Percentiles rank a stretch among this genome's conserved stretches.
These are phyloP conservation scores for Punctularia strigosozonata DNA, from an alignment of 768 basidiomycete genomes.

Conservation along the genomic window DNA sequence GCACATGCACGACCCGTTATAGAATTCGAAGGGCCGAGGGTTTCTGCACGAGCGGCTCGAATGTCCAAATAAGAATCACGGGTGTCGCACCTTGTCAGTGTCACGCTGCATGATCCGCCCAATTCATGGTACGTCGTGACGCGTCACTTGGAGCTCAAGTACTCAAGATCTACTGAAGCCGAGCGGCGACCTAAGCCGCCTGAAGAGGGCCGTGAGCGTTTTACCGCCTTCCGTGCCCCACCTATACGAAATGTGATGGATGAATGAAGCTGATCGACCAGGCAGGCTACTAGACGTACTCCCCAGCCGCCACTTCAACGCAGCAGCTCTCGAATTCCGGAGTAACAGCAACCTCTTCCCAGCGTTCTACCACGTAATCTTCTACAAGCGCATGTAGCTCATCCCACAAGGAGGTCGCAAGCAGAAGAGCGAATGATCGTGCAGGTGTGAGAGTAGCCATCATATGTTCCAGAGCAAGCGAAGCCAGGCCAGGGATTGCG, in stretches of 20 bases:
- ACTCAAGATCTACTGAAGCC: too few relatives aligned
- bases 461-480: slow-evolving; percentile 62
- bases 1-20: too few relatives aligned
- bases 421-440: slow-evolving; percentile 54
- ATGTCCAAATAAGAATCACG: too few relatives aligned
- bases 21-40: too few relatives aligned
- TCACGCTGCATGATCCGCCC: too few relatives aligned
- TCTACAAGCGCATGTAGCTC: slow-evolving; percentile 50
- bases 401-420: slow-evolving; percentile 59
- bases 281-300: slow-evolving; percentile 30
- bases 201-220: slow-evolving; percentile 54
- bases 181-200: slow-evolving; percentile 59
- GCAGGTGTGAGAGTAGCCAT: slow-evolving; percentile 56
- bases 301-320: slow-evolving; percentile 61
- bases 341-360: slow-evolving; percentile 55
- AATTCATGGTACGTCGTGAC: too few relatives aligned
- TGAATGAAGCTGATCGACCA: slow-evolving; percentile 1
- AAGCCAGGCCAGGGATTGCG: slow-evolving; percentile 50
- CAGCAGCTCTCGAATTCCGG: slow-evolving; percentile 61
- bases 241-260: slow-evolving; percentile 20
- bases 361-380: slow-evolving; percentile 70
- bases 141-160: too few relatives aligned
- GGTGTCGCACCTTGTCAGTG: too few relatives aligned
- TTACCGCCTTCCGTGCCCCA: slow-evolving; percentile 66
- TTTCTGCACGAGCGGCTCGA: too few relatives aligned